phyloP scores from a whole-genome alignment of 495 filamentous ascomycete species.

The Glutinoglossum americanum region DNA sequence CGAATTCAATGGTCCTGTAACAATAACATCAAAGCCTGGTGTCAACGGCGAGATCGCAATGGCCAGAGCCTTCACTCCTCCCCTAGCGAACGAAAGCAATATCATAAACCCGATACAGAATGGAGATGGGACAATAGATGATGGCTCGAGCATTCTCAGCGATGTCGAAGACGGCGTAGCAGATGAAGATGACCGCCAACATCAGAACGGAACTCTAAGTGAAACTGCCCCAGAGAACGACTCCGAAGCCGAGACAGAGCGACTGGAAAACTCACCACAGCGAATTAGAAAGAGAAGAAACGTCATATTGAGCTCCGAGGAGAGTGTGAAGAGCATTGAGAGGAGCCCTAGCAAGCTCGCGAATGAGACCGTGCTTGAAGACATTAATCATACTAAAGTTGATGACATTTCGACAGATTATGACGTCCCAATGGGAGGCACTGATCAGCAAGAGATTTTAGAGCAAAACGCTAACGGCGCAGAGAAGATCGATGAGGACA shows the following conservation, averaged over 20 bases:
- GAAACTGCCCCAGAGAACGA: slow-evolving; percentile 39
- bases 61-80: neutral
- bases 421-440: neutral
- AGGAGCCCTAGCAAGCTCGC: slow-evolving; percentile 18
- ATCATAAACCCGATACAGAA: neutral
- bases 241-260: slow-evolving; percentile 96
- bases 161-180: slow-evolving; percentile 66
- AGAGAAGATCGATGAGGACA: slow-evolving; percentile 1
- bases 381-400: neutral
- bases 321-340: slow-evolving; percentile 6
- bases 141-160: slow-evolving; percentile 57
- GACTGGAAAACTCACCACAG: slow-evolving; percentile 77
- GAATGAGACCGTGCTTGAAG: neutral
- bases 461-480: neutral
- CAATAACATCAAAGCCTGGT: neutral
- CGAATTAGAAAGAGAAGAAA: slow-evolving; percentile 21
- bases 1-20: neutral
- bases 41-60: neutral
- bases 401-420: neutral
- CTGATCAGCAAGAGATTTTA: neutral
- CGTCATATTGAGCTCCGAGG: slow-evolving; percentile 1
- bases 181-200: slow-evolving; percentile 37
- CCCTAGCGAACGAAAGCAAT: neutral
- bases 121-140: slow-evolving; percentile 15
- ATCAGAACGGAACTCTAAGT: slow-evolving; percentile 23